A percentile compares a stretch with the other conserved stretches of the same genome.
Evolutionary conservation across 371 early-diverging fungal genomes (phyloP).

Genomic region (Mucor saturninus): DNA sequence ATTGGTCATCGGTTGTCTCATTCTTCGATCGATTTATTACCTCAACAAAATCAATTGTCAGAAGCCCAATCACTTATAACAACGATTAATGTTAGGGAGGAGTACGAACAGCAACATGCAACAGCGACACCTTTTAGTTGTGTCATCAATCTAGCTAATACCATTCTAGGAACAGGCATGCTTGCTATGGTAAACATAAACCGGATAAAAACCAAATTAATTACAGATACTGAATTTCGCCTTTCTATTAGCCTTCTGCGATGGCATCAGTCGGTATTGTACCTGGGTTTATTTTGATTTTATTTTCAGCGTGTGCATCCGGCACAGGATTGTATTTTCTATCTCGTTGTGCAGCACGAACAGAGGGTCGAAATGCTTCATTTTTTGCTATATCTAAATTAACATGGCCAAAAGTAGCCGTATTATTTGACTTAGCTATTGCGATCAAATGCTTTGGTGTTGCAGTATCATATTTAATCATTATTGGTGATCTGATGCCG

Average conservation of each 20-base stretch:
- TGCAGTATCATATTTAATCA: slow-evolving; percentile 95
- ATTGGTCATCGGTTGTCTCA: neutral
- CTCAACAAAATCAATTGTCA: neutral
- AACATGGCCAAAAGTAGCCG: slow-evolving; percentile 91
- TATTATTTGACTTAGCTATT: slow-evolving; percentile 95
- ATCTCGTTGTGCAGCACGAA: slow-evolving; percentile 72
- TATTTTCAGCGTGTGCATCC: slow-evolving; percentile 77
- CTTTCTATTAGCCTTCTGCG: slow-evolving; percentile 70
- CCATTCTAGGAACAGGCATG: slow-evolving; percentile 95
- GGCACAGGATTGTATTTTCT: slow-evolving; percentile 87
- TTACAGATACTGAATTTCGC: neutral
- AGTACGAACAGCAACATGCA: slow-evolving; percentile 28
- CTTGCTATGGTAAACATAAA: slow-evolving; percentile 84
- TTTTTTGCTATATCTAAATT: slow-evolving; percentile 90
- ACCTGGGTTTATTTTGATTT: slow-evolving; percentile 80
- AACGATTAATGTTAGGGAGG: slow-evolving; percentile 15
- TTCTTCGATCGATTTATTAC: neutral
- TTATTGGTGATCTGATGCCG: slow-evolving; percentile 95
- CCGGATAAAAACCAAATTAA: neutral
- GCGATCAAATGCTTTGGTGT: slow-evolving; percentile 99
- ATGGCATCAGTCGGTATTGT: slow-evolving; percentile 85
- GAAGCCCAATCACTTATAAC: slow-evolving; percentile 4
- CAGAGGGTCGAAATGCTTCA: slow-evolving; percentile 79
- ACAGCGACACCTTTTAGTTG: slow-evolving; percentile 47
- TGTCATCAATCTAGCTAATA: slow-evolving; percentile 87